Evolutionary conservation across 2,329 filamentous ascomycete species (phyloP).

Genomic region (Corynespora cassiicola): DNA sequence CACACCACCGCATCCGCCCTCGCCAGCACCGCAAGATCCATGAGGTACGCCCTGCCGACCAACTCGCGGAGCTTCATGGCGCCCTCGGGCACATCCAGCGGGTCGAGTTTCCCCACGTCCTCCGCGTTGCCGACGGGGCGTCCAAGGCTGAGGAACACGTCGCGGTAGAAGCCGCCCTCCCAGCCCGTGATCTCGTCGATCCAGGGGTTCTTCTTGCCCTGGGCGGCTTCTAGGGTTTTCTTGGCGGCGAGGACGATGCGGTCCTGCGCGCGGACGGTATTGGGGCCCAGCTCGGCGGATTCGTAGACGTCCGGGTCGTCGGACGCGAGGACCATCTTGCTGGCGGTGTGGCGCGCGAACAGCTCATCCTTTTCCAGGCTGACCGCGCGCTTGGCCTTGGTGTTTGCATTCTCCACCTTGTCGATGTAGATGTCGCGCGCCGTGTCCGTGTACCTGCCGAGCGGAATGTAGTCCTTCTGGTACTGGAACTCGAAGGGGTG

Average conservation of each 20-base stretch:
- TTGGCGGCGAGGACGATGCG: conserved; percentile 78
- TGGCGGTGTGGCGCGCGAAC: conserved; percentile 32
- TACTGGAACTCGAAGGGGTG: conserved; percentile 82
- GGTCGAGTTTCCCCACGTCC: conserved; percentile 27
- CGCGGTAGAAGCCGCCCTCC: conserved; percentile 86
- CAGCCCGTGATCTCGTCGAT: conserved; percentile 81
- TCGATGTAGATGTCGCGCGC: conserved; percentile 63
- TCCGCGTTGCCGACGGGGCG: conserved; percentile 37
- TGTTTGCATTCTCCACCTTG: conserved; percentile 37
- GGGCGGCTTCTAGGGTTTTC: conserved; percentile 50
- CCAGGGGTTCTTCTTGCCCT: conserved; percentile 56
- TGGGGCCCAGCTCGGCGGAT: conserved; percentile 65
- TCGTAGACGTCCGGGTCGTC: conserved; percentile 81
- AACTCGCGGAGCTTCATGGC: conserved; percentile 74
- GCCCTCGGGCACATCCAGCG: conserved; percentile 40
- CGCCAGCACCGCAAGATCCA: conserved; percentile 79
- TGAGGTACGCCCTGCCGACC: conserved; percentile 79
- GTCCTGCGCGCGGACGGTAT: conserved; percentile 69
- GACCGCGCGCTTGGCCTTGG: conserved; percentile 40
- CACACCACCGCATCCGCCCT: conserved; percentile 76
- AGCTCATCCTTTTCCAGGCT: conserved; percentile 39
- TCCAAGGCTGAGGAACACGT: conserved; percentile 82
- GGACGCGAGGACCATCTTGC: conserved; percentile 71
- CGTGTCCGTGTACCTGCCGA: conserved; percentile 70
- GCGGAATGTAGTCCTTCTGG: conserved; percentile 77